Evolutionary conservation across 768 basidiomycete genomes (phyloP), one percentile per base, ranked within the genome.

Genomic region (Thelephora aurantiotincta): DNA sequence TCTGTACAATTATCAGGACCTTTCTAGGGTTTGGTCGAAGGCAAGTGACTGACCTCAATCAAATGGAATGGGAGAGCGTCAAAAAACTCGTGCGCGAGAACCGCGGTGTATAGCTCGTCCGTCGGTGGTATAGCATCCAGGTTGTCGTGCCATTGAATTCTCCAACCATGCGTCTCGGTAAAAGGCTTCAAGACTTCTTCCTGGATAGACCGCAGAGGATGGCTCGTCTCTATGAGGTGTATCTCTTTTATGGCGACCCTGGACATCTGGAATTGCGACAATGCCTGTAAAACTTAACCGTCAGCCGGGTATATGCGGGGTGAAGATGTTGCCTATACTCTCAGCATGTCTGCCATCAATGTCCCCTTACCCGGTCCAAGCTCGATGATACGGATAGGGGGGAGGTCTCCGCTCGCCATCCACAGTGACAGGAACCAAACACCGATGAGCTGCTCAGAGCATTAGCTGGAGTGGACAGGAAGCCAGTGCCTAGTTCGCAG

Each of bases 1-100:
- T 90, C 87, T 91, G 57, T 2, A 12, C 14, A 18, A 37, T 13
- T 3, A 13, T 13, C 3, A n/a, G 13, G n/a, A 45, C 33, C 11
- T 35, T 18, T 16, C 30, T 42, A 11, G 11, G 35, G n/a, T 22
- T 7, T 20, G 43, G 38, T 11, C 37, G 45, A 13, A 9, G 26
- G 18, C 4, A 35, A 5, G 19, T 12, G 13, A 59, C 69, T 11
- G 53, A 90, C 92, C 70, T 94, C 80, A 34, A 98, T 66, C 34
- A 92, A 68, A 61, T 96, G 88, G 43, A 97, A 80, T 0, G 96
- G 94, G 38, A 99, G 70, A 0, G 93, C 93, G 60, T 98, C 96
- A 52, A 99, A 98, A 65, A 98, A 94, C 58, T 98, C 96, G 62
- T 99, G 93, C 0, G 96, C 96, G 13, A 97, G 66, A 19, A 96